Percentiles rank a stretch among this genome's conserved stretches.
Conservation (phyloP, 179 eudicot genomes). For the Beta lomatogona region DNA sequence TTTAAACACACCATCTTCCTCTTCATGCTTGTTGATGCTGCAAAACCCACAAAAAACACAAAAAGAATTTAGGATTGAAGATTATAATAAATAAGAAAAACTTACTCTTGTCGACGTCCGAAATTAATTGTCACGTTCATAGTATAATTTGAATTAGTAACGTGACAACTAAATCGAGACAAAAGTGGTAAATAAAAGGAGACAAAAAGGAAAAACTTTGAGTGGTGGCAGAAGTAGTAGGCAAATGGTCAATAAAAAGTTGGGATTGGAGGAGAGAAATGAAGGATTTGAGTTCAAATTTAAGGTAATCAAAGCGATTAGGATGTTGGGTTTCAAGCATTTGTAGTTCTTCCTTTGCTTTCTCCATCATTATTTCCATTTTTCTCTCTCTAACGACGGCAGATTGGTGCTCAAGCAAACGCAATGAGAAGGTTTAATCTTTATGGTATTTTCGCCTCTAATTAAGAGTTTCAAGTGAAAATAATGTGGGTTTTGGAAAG, state of each 20-base stretch:
- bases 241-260: conserved; percentile 6
- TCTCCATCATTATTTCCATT: conserved; percentile 48
- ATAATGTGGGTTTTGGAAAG: background rate
- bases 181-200: too few relatives aligned
- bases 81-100: background rate
- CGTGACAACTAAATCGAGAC: background rate
- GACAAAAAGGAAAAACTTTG: conserved; percentile 42
- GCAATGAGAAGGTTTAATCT: background rate
- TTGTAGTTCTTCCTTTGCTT: conserved; percentile 37
- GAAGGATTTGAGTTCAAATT: conserved; percentile 60
- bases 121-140: background rate
- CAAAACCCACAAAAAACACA: conserved; percentile 17
- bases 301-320: conserved; percentile 47
- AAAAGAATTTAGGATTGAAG: background rate
- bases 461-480: too few relatives aligned
- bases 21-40: conserved; percentile 53
- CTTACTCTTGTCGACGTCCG: too few relatives aligned
- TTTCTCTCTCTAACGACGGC: background rate
- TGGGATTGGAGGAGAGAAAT: conserved; percentile 40
- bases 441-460: too few relatives aligned
- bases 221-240: conserved; percentile 46
- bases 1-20: conserved; percentile 33
- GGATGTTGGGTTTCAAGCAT: conserved; percentile 60
- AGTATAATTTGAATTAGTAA: background rate
- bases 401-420: background rate